Percentiles rank a stretch among this genome's conserved stretches.
These are phyloP conservation scores for Fermentozyma sake DNA, from an alignment of 1,139 yeast species.

Conservation along the genomic window DNA sequence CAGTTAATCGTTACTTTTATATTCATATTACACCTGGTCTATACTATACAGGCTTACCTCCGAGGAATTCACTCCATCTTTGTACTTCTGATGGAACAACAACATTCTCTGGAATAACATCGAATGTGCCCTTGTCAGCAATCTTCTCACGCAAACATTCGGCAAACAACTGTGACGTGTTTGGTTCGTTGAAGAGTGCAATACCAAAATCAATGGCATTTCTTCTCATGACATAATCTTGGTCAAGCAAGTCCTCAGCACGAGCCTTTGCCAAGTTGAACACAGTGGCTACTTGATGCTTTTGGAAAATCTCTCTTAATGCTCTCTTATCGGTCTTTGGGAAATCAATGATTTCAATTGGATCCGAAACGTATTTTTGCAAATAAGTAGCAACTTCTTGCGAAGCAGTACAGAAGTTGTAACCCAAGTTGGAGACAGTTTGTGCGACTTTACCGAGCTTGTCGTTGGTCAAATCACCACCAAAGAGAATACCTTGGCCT, in stretches of 20 bases:
- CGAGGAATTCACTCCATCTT: slow-evolving; percentile 96
- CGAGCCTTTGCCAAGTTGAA: slow-evolving; percentile 88
- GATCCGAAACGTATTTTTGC: slow-evolving; percentile 39
- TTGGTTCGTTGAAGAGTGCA: slow-evolving; percentile 94
- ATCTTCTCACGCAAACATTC: slow-evolving; percentile 74
- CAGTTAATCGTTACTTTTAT: too few relatives aligned
- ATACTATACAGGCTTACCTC: slow-evolving; percentile 75
- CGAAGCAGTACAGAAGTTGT: slow-evolving; percentile 76
- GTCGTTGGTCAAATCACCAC: slow-evolving; percentile 80
- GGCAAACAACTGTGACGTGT: slow-evolving; percentile 85
- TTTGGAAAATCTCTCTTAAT: slow-evolving; percentile 87
- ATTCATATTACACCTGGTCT: too few relatives aligned
- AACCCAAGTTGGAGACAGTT: slow-evolving; percentile 69
- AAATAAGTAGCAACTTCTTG: slow-evolving; percentile 69
- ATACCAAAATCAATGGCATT: slow-evolving; percentile 97
- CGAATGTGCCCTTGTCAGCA: slow-evolving; percentile 47
- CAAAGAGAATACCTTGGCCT: slow-evolving; percentile 83
- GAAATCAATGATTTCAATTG: slow-evolving; percentile 71
- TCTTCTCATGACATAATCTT: slow-evolving; percentile 97
- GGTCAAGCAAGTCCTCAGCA: slow-evolving; percentile 79
- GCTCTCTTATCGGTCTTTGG: slow-evolving; percentile 92
- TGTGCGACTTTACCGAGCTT: slow-evolving; percentile 71
- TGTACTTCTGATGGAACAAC: slow-evolving; percentile 77
- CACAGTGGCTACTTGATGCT: slow-evolving; percentile 77
- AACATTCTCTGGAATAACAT: slow-evolving; percentile 40